phyloP scores from a whole-genome alignment of 352 stramenopile genomes.

The Aphanomyces cochlioides region DNA sequence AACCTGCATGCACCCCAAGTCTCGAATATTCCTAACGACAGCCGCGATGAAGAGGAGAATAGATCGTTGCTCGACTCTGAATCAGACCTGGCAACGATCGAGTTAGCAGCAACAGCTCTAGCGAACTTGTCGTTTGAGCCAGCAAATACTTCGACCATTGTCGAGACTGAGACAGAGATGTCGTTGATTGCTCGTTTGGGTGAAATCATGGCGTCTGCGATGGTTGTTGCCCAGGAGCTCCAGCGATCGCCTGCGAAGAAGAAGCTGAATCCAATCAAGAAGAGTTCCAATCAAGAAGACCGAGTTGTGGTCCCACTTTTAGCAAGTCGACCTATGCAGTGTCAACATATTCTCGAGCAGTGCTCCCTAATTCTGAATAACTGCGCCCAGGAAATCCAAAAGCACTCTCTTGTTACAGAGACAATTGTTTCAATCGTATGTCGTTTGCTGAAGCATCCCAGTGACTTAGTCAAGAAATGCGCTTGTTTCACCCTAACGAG shows the following conservation, averaged over 20 bases:
- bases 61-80: constrained; percentile 24
- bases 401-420: constrained; percentile 31
- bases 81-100: constrained; percentile 55
- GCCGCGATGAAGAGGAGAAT: background rate
- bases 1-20: constrained; percentile 43
- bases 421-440: constrained; percentile 46
- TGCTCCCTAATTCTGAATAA: constrained; percentile 65
- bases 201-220: constrained; percentile 24
- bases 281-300: constrained; percentile 43
- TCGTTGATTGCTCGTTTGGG: constrained; percentile 17
- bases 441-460: constrained; percentile 56
- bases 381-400: constrained; percentile 37
- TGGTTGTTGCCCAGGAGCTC: constrained; percentile 6
- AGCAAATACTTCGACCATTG: constrained; percentile 47
- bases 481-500: constrained; percentile 59
- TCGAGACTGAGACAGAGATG: constrained; percentile 29
- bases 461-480: constrained; percentile 65
- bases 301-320: constrained; percentile 36
- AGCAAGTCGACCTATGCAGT: constrained; percentile 23
- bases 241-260: constrained; percentile 4
- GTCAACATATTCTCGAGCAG: constrained; percentile 52
- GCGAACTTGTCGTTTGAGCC: constrained; percentile 63
- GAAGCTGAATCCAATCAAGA: constrained; percentile 31
- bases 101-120: constrained; percentile 56
- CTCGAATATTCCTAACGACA: background rate